phyloP scores from a whole-genome alignment of 1,284 basidiomycete species.

The Rhizoctonia solani region DNA sequence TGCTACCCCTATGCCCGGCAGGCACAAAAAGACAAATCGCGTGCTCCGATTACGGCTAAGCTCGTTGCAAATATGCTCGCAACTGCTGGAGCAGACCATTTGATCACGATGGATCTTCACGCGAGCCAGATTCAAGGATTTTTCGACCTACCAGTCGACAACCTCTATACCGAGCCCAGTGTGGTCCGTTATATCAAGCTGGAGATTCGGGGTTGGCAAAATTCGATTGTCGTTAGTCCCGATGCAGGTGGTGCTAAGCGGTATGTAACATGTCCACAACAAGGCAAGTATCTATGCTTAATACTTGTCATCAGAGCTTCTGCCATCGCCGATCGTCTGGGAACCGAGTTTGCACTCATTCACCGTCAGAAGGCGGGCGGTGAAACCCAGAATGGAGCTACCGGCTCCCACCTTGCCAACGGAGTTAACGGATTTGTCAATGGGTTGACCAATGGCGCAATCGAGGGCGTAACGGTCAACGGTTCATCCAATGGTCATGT shows the following conservation, averaged over 20 bases:
- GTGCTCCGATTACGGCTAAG: conserved; percentile 98
- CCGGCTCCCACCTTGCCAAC: conserved; percentile 15
- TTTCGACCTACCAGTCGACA: conserved; percentile 99
- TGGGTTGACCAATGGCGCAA: conserved; percentile 2
- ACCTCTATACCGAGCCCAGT: conserved; percentile 86
- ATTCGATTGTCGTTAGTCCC: conserved; percentile 93
- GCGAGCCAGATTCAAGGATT: conserved; percentile 99
- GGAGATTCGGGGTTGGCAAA: conserved; percentile 83
- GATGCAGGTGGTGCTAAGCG: conserved; percentile 98
- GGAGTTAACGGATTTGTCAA: conserved; percentile 20
- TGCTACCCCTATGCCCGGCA: conserved; percentile 96
- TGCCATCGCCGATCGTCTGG: conserved; percentile 92
- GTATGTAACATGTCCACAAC: conserved; percentile 56
- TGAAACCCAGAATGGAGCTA: neutral
- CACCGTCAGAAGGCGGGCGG: conserved; percentile 81
- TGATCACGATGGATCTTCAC: conserved; percentile 98
- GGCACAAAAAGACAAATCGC: conserved; percentile 98
- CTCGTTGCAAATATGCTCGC: conserved; percentile 97
- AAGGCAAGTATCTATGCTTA: neutral
- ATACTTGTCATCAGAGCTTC: conserved; percentile 67
- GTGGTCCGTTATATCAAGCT: conserved; percentile 91
- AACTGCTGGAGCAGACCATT: conserved; percentile 96
- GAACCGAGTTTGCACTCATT: conserved; percentile 95
- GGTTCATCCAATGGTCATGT: conserved; percentile 44
- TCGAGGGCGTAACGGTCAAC: neutral